Conservation (phyloP, 768 basidiomycete species). For the Hypholoma sublateritium region DNA sequence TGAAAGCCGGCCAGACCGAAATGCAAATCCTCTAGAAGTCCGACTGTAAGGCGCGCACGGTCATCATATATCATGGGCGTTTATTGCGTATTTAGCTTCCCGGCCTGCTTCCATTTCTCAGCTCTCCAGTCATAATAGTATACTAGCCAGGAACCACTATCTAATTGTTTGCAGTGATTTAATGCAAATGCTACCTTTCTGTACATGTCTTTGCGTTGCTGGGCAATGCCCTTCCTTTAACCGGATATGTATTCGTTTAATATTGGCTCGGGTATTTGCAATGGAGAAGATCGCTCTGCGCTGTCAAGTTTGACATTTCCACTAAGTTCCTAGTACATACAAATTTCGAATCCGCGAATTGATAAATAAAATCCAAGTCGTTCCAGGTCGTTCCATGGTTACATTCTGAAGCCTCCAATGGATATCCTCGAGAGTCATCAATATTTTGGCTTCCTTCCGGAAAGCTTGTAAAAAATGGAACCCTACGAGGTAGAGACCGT, state of each 20-base stretch:
- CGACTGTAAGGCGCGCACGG: neutral
- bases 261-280: neutral
- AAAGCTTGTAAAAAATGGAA: slow-evolving; percentile 33
- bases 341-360: neutral
- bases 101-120: neutral
- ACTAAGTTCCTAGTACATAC: neutral
- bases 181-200: neutral
- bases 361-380: neutral
- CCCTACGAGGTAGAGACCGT: slow-evolving; percentile 20
- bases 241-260: too few relatives aligned
- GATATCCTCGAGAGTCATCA: neutral
- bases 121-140: neutral
- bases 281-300: neutral
- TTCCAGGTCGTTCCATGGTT: neutral
- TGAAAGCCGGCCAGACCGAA: slow-evolving; percentile 6
- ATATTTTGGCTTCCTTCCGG: slow-evolving; percentile 23
- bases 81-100: neutral
- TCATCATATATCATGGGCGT: slow-evolving; percentile 3
- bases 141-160: too few relatives aligned
- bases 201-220: too few relatives aligned
- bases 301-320: neutral
- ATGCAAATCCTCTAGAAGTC: slow-evolving; percentile 1
- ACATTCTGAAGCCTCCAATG: neutral
- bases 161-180: too few relatives aligned
- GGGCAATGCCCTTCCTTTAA: too few relatives aligned